Base-by-base conservation (phyloP, 2,329 filamentous ascomycete species). In the Fusarium globosum region DNA sequence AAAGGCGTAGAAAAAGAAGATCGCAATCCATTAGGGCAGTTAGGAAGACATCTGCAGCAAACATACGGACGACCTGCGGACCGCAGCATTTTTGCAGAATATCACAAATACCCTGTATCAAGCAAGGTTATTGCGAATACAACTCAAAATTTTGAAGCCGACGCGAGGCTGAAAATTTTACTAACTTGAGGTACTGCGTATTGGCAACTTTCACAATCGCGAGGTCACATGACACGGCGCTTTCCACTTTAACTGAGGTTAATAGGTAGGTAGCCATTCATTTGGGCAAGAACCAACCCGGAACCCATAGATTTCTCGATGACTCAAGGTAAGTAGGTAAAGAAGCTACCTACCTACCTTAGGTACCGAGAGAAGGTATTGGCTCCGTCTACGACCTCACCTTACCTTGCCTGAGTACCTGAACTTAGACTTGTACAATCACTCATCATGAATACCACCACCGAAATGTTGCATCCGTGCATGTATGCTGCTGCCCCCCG, bases 31-130 rank as follows among this genome's bases (percentile, higher is more conserved):
- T 69, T 73, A 21, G 61, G 61, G 23, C 58, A 43, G n/a, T 76
- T 74, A 6, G 73, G 61, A 39, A 82, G 63, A 61, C 80, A 84
- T 63, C 74, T 78, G 77, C 80, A 78, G 65, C 82, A 83, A 35
- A 82, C 70, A 61, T 79, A 81, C n/a, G 78, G 77, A 30, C 69
- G 75, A 53, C 73, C 72, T 48, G 80, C 72, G 33, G 69, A 74
- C 58, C 76, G 77, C 60, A 84, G 70, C 79, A 82, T 84, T 33
- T 61, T 72, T 65, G 57, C 28, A 33, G 61, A 28, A 41, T 52
- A n/a, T 55, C 30, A 33, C 35, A 38, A 43, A 36, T 39, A 39
- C 41, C 56, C 46, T 64, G 46, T 42, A 68, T 46, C n/a, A 65
- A 48, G 28, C 33, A 65, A 57, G 28, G 30, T 38, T 26, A 45